These are phyloP conservation scores for Ophiostoma angusticollis DNA, from an alignment of 2,329 filamentous ascomycete genomes.

Conservation along the genomic window DNA sequence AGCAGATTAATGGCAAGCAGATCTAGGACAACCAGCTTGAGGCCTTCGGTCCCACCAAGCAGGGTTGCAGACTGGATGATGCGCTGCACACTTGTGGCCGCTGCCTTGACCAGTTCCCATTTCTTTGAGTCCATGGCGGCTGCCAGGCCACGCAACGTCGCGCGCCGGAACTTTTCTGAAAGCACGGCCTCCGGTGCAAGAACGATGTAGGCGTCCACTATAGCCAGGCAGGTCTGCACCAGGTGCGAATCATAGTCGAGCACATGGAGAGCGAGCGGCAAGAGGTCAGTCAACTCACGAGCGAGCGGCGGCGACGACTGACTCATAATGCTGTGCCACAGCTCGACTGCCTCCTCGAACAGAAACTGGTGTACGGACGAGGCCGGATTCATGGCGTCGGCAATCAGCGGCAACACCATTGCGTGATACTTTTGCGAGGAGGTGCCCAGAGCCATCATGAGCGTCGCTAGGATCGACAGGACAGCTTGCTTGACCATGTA, in stretches of 20 bases:
- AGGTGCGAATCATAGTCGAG: slow-evolving; percentile 54
- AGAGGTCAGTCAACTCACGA: slow-evolving; percentile 48
- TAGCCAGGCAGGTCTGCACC: slow-evolving; percentile 46
- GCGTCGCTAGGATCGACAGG: slow-evolving; percentile 67
- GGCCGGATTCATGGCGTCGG: slow-evolving; percentile 62
- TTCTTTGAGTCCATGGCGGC: slow-evolving; percentile 38
- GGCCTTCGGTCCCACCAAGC: slow-evolving; percentile 47
- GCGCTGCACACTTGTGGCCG: slow-evolving; percentile 50
- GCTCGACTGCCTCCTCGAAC: slow-evolving; percentile 79
- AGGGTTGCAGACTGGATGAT: slow-evolving; percentile 50
- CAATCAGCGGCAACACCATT: slow-evolving; percentile 70
- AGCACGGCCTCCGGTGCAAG: slow-evolving; percentile 57
- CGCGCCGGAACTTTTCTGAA: slow-evolving; percentile 39
- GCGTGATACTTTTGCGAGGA: slow-evolving; percentile 67
- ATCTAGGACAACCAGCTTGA: slow-evolving; percentile 51
- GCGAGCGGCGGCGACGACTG: slow-evolving; percentile 52
- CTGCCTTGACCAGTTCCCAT: slow-evolving; percentile 44
- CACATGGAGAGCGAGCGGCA: slow-evolving; percentile 50
- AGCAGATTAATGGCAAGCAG: slow-evolving; percentile 52
- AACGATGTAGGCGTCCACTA: slow-evolving; percentile 58
- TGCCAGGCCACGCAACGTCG: slow-evolving; percentile 35
- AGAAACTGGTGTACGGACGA: slow-evolving; percentile 70
- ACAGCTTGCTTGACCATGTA: slow-evolving; percentile 92
- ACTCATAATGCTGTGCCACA: slow-evolving; percentile 67
- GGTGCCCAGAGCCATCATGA: slow-evolving; percentile 75